Conservation (phyloP, 1,284 basidiomycete genomes). For the Papiliotrema fonsecae region DNA sequence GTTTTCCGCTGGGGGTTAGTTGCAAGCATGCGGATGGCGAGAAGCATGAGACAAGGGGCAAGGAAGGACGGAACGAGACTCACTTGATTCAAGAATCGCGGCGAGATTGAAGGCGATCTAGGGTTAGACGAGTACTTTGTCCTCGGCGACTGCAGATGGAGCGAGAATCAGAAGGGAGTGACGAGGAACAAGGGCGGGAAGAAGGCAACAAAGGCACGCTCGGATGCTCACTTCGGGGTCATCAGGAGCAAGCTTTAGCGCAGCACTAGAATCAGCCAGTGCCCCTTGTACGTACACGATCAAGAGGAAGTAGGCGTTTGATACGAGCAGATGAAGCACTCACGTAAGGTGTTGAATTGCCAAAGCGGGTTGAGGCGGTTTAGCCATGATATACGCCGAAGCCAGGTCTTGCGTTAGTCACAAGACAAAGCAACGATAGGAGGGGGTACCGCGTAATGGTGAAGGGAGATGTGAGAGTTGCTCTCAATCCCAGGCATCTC, state of each 20-base stretch:
- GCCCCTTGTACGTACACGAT: neutral
- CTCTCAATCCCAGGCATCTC: too few species aligned
- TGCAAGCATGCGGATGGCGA: neutral
- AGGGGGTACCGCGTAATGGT: neutral
- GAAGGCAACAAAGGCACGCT: too few species aligned
- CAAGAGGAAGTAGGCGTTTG: slow-evolving; percentile 6
- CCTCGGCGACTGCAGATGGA: too few species aligned
- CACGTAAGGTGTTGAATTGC: slow-evolving; percentile 83
- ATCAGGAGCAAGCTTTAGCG: slow-evolving; percentile 76
- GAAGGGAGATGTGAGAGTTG: neutral
- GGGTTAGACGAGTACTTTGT: slow-evolving; percentile 4
- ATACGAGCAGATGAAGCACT: slow-evolving; percentile 34
- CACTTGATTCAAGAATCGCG: slow-evolving; percentile 46
- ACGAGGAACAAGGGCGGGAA: too few species aligned
- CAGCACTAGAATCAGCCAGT: slow-evolving; percentile 57
- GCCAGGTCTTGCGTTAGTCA: slow-evolving; percentile 64
- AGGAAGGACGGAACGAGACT: slow-evolving; percentile 8
- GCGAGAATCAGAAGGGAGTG: too few species aligned
- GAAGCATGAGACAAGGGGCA: neutral
- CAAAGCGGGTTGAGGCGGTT: slow-evolving; percentile 77
- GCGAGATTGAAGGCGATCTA: slow-evolving; percentile 86
- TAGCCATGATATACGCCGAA: slow-evolving; percentile 86
- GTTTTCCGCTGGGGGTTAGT: slow-evolving; percentile 29
- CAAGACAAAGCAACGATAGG: neutral
- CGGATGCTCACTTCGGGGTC: slow-evolving; percentile 72